A percentile compares a stretch with the other conserved stretches of the same genome.
Conservation (phyloP, 345 rosid species). For the Gossypium longicalyx region DNA sequence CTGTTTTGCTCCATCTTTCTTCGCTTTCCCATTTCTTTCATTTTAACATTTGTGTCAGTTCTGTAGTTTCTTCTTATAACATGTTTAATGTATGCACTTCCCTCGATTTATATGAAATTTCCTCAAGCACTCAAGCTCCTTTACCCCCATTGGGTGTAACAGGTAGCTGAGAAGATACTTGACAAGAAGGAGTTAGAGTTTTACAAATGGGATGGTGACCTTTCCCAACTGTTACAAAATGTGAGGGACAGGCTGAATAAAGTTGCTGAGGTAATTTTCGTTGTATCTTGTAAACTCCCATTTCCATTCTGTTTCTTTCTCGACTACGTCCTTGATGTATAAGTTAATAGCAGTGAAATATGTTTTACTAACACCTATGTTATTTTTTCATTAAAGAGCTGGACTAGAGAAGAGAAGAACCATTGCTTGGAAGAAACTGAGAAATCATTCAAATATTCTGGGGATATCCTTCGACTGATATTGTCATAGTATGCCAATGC, state of each 20-base stretch:
- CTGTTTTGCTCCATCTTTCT: not conserved
- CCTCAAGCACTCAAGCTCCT: not conserved
- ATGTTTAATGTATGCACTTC: not conserved
- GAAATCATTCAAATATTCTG: slow-evolving; percentile 86
- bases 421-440: slow-evolving; percentile 96
- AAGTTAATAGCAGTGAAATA: no score
- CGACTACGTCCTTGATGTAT: not conserved
- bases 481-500: slow-evolving; percentile 30
- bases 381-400: slow-evolving; percentile 35
- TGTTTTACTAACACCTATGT: not conserved
- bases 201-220: slow-evolving; percentile 95
- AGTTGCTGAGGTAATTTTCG: slow-evolving; percentile 56
- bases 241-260: slow-evolving; percentile 73
- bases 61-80: not conserved
- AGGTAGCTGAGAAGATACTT: slow-evolving; percentile 78
- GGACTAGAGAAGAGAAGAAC: slow-evolving; percentile 87
- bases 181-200: slow-evolving; percentile 63
- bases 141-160: slow-evolving; percentile 3
- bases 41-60: not conserved
- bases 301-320: not conserved
- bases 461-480: slow-evolving; percentile 82
- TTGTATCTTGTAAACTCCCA: not conserved
- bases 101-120: not conserved
- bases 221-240: slow-evolving; percentile 64
- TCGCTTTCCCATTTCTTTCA: not conserved